A percentile compares a stretch with the other conserved stretches of the same genome.
Conservation (phyloP, 164 flowering plant genomes). For the Aristolochia fimbriata region DNA sequence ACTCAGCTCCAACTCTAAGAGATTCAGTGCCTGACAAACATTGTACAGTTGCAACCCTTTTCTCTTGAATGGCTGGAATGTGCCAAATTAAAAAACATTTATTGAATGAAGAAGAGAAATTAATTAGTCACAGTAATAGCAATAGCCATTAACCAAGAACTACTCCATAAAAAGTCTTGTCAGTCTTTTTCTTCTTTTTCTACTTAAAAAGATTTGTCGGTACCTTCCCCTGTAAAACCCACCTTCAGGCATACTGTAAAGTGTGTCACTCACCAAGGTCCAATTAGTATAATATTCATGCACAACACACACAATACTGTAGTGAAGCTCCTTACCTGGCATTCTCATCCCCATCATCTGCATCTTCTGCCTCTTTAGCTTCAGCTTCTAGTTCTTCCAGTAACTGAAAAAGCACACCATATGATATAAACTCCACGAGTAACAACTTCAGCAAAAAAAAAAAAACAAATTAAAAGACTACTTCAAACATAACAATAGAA, state of each 20-base stretch:
- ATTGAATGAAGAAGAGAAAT: too few relatives aligned
- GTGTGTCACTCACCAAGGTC: too few relatives aligned
- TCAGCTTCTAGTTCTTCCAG: conserved; percentile 75
- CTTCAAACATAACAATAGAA: background rate
- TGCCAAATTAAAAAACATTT: background rate
- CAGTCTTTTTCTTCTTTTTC: too few relatives aligned
- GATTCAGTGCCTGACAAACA: conserved; percentile 97
- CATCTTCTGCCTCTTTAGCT: conserved; percentile 64
- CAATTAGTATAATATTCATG: too few relatives aligned
- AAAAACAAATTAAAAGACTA: background rate
- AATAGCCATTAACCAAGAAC: too few relatives aligned
- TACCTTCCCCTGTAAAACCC: conserved; percentile 81
- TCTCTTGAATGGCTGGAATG: conserved; percentile 88
- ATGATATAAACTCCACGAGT: background rate
- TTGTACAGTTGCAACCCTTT: conserved; percentile 81
- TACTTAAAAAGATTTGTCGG: too few relatives aligned
- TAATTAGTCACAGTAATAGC: too few relatives aligned
- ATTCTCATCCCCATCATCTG: conserved; percentile 25
- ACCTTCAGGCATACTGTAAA: too few relatives aligned
- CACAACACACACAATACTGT: too few relatives aligned
- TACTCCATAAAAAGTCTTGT: too few relatives aligned
- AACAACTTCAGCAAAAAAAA: background rate
- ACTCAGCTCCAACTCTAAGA: conserved; percentile 90
- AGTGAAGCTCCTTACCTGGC: conserved; percentile 1
- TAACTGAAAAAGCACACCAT: conserved; percentile 30